Evolutionary conservation across 495 filamentous ascomycete genomes (phyloP), one percentile per base, ranked within the genome.

Genomic region (Wilcoxina mikolae): DNA sequence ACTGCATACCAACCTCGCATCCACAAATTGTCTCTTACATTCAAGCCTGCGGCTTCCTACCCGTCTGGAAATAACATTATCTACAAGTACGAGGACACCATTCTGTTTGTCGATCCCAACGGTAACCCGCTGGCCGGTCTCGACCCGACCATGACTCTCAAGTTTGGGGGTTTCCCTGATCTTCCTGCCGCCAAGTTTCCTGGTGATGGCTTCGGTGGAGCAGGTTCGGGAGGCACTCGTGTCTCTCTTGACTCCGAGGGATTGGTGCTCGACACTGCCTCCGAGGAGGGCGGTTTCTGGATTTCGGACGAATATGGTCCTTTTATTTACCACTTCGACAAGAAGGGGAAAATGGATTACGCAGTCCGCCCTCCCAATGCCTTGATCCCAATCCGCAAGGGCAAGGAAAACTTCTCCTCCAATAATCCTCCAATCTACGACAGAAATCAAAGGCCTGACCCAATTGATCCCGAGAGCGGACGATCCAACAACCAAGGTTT

Each of bases 231-330:
- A 9, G 82, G 78, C 3, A 73, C 73, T 43, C 69, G 80, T 15
- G 72, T 87, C 43, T 65, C 78, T 1, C 49, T 87, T 1, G 85
- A 91, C 65, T 60, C 76, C 4, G 85, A 89, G 65, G 85, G 83
- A 22, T 68, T 89, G 3, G 78, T 77, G n/a, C 73, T 89, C 15
- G 74, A 71, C 41, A 52, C 65, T 0, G 20, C 15, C 3, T 44
- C 38, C 24, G n/a, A 46, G 5, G 78, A 87, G 53, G 78, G 76
- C 53, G 70, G 71, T 1, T 88, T 87, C 72, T 89, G 82, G 82
- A 70, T 89, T 28, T 79, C 74, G 31, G 85, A 89, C 64, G 84
- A 91, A 64, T 89, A 89, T 63, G 85, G 84, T 3, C 83, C 82
- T 0, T 88, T 80, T 57, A 69, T 86, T 22, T 87, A 81, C 71